Evolutionary conservation across 306 rosid species (phyloP).

Genomic region (Albizia julibrissin): DNA sequence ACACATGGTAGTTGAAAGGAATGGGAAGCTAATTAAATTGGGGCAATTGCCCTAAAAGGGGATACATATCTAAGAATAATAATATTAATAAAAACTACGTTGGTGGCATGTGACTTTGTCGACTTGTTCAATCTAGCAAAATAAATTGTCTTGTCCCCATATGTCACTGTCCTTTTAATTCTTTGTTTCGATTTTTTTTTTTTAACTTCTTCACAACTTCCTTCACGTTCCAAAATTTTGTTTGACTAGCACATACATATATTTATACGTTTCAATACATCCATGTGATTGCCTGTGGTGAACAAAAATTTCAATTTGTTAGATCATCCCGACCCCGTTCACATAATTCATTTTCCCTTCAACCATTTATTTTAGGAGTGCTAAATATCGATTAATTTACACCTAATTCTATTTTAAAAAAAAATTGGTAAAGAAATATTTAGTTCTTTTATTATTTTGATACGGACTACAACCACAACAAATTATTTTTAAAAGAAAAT

Average conservation of each 20-base stretch:
- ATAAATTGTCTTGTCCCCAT: slow-evolving; percentile 4
- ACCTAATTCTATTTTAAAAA: too few species aligned
- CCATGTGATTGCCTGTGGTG: neutral
- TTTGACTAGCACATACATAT: neutral
- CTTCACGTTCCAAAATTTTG: neutral
- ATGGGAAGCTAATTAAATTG: neutral
- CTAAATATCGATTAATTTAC: too few species aligned
- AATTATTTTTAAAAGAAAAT: too few species aligned
- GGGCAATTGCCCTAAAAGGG: neutral
- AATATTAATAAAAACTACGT: neutral
- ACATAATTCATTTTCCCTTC: neutral
- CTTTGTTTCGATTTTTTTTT: neutral
- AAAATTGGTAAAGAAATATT: too few species aligned
- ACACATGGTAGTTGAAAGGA: slow-evolving; percentile 30
- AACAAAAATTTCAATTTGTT: neutral
- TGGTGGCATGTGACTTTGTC: slow-evolving; percentile 29
- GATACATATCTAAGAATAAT: neutral
- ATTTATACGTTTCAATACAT: too few species aligned
- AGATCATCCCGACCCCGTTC: neutral
- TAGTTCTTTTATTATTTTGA: too few species aligned
- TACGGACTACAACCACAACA: too few species aligned
- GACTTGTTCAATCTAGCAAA: slow-evolving; percentile 4
- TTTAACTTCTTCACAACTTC: neutral
- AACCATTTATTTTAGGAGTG: too few species aligned
- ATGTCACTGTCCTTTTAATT: neutral